Evolutionary conservation across 2,329 filamentous ascomycete genomes (phyloP), one percentile per base, ranked within the genome.

Genomic region (Aspergillus fijiensis): DNA sequence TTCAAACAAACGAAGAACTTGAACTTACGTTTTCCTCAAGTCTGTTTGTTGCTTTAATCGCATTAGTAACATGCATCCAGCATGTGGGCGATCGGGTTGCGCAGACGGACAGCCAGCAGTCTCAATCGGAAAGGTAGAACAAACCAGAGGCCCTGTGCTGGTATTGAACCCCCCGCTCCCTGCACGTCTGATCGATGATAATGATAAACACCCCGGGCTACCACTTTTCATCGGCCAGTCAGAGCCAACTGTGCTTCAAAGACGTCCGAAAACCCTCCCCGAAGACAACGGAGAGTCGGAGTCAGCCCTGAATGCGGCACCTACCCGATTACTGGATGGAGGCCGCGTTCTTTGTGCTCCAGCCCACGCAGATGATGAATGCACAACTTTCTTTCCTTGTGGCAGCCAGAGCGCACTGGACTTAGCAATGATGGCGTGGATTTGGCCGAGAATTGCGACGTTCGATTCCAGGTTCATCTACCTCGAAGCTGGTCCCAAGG

Each of bases 51-150:
- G 39, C 42, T 55, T 35, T 31, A 16, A 33, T 33, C 29, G 25
- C 57, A 33, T 49, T 49, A 53, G 55, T 52, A 45, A 33, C 29
- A 51, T 49, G 55, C 47, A 47, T 21, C 48, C 58, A 57, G 51
- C 50, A 60, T 62, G 56, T 59, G 59, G 58, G 47, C 48, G 49
- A 47, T 63, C 63, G 61, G 63, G 52, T 65, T 59, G 63, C 61
- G 60, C 63, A 62, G 63, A 60, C 51, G 57, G 14, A 48, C 60
- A 49, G 61, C 48, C 57, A 51, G 54, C 55, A 59, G 31, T 58
- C 60, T 54, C 58, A 55, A 57, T 60, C 56, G 50, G 51, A 55
- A 58, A 23, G 51, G 33, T 58, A 35, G 48, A 42, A 51, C 42
- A 55, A 42, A 48, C 47, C 35, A 45, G 39, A 42, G 39, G 3